phyloP scores from a whole-genome alignment of 371 early-diverging fungal species.

The Mucor velutinosus region DNA sequence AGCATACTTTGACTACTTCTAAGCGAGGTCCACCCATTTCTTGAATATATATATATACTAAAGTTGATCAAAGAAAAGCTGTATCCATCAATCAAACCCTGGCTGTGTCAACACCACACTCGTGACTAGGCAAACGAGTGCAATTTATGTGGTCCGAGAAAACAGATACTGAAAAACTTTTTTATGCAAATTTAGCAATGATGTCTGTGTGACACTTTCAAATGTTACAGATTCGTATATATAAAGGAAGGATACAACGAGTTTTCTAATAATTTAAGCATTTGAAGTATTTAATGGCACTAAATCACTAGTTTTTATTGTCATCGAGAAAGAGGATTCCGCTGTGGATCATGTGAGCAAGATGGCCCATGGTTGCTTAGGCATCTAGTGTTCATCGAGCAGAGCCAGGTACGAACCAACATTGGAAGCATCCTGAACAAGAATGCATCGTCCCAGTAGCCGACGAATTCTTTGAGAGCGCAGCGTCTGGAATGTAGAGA shows the following conservation, averaged over 20 bases:
- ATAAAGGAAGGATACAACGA: constrained; percentile 1
- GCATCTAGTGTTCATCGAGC: too few species aligned
- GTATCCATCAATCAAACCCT: background rate
- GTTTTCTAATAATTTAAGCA: background rate
- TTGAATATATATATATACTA: background rate
- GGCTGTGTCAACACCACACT: background rate
- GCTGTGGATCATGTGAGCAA: too few species aligned
- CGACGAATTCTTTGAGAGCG: too few species aligned
- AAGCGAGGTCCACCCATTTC: constrained; percentile 55
- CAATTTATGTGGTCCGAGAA: background rate
- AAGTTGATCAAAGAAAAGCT: background rate
- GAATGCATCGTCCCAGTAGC: too few species aligned
- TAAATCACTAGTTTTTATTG: background rate
- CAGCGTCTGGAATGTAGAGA: too few species aligned
- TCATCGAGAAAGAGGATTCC: background rate
- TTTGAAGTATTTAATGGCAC: background rate
- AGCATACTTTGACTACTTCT: constrained; percentile 51
- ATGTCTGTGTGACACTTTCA: background rate
- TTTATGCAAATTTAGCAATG: background rate
- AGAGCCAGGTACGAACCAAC: too few species aligned
- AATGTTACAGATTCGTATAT: background rate
- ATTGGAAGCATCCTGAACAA: too few species aligned
- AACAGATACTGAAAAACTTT: background rate
- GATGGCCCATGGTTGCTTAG: too few species aligned
- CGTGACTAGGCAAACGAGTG: background rate